Evolutionary conservation across 345 rosid species (phyloP).

Genomic region (Eucalyptus camaldulensis): DNA sequence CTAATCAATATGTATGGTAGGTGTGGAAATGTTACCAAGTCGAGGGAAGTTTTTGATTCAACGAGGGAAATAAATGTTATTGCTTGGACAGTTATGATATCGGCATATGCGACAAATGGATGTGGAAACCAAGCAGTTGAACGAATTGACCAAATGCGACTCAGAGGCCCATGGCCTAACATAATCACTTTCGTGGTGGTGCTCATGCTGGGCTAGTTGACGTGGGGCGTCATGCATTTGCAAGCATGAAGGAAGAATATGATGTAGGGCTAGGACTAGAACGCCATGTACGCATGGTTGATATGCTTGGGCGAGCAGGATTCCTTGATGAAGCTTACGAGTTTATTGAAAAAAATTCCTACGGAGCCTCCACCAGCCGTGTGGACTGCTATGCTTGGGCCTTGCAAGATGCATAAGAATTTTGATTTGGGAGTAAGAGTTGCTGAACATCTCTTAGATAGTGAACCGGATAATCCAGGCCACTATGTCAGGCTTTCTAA

Average conservation of each 20-base stretch:
- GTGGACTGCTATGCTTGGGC: slow-evolving; percentile 90
- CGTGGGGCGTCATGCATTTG: slow-evolving; percentile 25
- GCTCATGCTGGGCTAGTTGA: slow-evolving; percentile 66
- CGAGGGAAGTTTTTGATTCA: slow-evolving; percentile 47
- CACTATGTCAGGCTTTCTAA: slow-evolving; percentile 83
- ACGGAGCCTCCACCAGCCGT: slow-evolving; percentile 43
- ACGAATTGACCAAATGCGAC: slow-evolving; percentile 36
- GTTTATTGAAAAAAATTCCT: slow-evolving; percentile 28
- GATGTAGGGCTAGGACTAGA: slow-evolving; percentile 39
- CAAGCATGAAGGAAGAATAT: slow-evolving; percentile 37
- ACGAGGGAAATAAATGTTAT: slow-evolving; percentile 43
- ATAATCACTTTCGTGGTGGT: slow-evolving; percentile 60
- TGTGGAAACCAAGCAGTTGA: slow-evolving; percentile 44
- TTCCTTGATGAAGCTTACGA: not conserved
- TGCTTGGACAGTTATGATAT: slow-evolving; percentile 86
- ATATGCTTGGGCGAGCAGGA: slow-evolving; percentile 52
- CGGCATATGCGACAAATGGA: slow-evolving; percentile 77
- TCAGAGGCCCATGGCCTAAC: slow-evolving; percentile 29
- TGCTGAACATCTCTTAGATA: slow-evolving; percentile 48
- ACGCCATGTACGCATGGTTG: slow-evolving; percentile 64
- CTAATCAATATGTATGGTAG: slow-evolving; percentile 72
- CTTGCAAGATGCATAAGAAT: slow-evolving; percentile 87
- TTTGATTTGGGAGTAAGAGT: slow-evolving; percentile 54
- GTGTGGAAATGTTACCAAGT: slow-evolving; percentile 51
- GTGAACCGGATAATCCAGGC: slow-evolving; percentile 75